Evolutionary conservation across 441 rosid genomes (phyloP).

Genomic region (Bruguiera hainesii): DNA sequence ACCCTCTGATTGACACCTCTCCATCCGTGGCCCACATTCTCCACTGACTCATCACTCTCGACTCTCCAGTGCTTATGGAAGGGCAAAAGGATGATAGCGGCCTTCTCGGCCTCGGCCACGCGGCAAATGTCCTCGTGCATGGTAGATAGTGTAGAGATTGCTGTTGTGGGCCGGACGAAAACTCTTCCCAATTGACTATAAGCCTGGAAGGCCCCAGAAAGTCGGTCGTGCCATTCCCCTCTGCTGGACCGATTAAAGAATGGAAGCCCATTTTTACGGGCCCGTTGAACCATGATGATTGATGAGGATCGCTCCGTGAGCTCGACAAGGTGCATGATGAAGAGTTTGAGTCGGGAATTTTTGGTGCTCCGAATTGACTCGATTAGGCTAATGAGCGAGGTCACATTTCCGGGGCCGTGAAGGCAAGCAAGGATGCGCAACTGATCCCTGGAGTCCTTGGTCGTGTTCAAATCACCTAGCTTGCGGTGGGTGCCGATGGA

Average conservation of each 20-base stretch:
- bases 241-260: constrained; percentile 50
- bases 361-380: constrained; percentile 59
- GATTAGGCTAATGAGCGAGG: constrained; percentile 57
- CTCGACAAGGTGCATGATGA: constrained; percentile 63
- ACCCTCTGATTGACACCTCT: constrained; percentile 66
- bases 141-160: constrained; percentile 51
- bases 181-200: constrained; percentile 61
- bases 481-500: constrained; percentile 34
- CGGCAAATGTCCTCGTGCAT: constrained; percentile 85
- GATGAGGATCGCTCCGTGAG: constrained; percentile 77
- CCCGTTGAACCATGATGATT: constrained; percentile 61
- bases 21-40: constrained; percentile 68
- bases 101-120: constrained; percentile 61
- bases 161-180: constrained; percentile 53
- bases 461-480: constrained; percentile 35
- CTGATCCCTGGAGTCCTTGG: constrained; percentile 29
- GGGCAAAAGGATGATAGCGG: constrained; percentile 54
- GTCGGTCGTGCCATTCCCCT: constrained; percentile 46
- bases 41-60: constrained; percentile 36
- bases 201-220: constrained; percentile 56
- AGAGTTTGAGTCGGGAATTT: constrained; percentile 50
- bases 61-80: constrained; percentile 67
- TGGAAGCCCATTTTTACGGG: constrained; percentile 59
- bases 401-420: constrained; percentile 56
- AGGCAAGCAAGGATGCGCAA: constrained; percentile 66